phyloP scores from a whole-genome alignment of 345 rosid species.

The Boechera stricta region DNA sequence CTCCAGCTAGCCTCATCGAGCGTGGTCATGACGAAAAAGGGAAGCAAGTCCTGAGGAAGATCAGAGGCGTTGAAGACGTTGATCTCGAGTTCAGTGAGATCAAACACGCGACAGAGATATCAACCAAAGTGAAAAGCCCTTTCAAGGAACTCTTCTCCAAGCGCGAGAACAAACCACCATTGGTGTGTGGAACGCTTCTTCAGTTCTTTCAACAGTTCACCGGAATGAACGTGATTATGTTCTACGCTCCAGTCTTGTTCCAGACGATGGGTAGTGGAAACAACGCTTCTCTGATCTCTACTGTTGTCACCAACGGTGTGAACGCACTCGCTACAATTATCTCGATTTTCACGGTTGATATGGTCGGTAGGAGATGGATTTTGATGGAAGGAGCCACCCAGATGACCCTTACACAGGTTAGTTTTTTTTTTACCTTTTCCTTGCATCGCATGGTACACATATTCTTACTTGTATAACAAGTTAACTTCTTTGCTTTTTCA shows the following conservation, averaged over 20 bases:
- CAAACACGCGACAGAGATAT: conserved; percentile 50
- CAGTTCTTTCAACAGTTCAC: conserved; percentile 79
- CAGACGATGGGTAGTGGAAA: conserved; percentile 47
- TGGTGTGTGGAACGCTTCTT: conserved; percentile 54
- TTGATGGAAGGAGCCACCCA: conserved; percentile 35
- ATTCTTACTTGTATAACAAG: conserved; percentile 20
- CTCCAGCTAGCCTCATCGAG: conserved; percentile 71
- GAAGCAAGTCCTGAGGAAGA: conserved; percentile 46
- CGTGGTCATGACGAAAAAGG: conserved; percentile 57
- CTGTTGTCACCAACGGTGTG: conserved; percentile 42
- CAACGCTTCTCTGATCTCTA: conserved; percentile 35
- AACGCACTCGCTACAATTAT: conserved; percentile 35
- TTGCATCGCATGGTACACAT: background rate
- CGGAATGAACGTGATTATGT: conserved; percentile 55
- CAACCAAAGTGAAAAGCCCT: conserved; percentile 54
- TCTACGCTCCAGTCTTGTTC: conserved; percentile 49
- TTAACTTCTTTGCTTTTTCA: background rate
- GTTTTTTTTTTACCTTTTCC: background rate
- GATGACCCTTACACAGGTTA: conserved; percentile 38
- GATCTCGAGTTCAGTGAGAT: conserved; percentile 57
- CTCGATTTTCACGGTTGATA: conserved; percentile 19
- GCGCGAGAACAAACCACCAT: conserved; percentile 52
- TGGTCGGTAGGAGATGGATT: conserved; percentile 27
- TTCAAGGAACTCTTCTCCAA: conserved; percentile 47
- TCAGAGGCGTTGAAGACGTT: conserved; percentile 62